These are phyloP conservation scores for Plasmopara muralis DNA, from an alignment of 352 stramenopile genomes.

Conservation along the genomic window DNA sequence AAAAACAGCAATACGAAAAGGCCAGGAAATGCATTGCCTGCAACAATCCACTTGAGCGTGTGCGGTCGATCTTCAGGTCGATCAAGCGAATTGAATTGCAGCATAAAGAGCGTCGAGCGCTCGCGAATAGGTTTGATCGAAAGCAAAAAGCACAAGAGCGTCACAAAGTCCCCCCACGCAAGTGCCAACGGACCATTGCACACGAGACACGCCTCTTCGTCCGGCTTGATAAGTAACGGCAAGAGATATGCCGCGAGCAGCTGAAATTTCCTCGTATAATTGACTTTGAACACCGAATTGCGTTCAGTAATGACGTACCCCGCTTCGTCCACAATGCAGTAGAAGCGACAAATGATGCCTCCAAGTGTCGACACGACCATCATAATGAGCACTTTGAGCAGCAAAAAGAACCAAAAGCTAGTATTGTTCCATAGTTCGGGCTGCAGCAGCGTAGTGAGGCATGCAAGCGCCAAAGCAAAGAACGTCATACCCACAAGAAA, in stretches of 20 bases:
- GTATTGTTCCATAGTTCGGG: conserved; percentile 55
- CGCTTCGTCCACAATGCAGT: conserved; percentile 73
- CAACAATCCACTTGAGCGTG: conserved; percentile 76
- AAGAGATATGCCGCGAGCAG: conserved; percentile 75
- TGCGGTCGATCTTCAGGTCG: conserved; percentile 74
- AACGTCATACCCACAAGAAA: conserved; percentile 64
- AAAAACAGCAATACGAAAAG: conserved; percentile 85
- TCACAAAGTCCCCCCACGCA: conserved; percentile 80
- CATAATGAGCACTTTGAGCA: conserved; percentile 78
- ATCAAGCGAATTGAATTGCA: conserved; percentile 85
- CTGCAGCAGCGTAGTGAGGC: conserved; percentile 50
- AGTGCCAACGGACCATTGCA: conserved; percentile 56
- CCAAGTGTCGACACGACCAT: conserved; percentile 73
- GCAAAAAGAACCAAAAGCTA: conserved; percentile 74
- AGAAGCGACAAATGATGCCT: conserved; percentile 74
- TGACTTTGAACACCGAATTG: conserved; percentile 81
- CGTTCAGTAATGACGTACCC: conserved; percentile 83
- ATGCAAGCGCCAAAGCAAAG: conserved; percentile 38
- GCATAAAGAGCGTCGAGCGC: conserved; percentile 77
- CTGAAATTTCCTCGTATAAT: conserved; percentile 82
- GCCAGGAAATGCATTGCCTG: conserved; percentile 70
- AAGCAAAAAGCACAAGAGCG: conserved; percentile 71
- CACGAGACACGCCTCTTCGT: conserved; percentile 30
- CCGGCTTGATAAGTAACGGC: conserved; percentile 64
- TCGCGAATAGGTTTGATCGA: conserved; percentile 81